These are phyloP conservation scores for Cyberlindnera mrakii DNA, from an alignment of 805 yeast species.

Conservation along the genomic window DNA sequence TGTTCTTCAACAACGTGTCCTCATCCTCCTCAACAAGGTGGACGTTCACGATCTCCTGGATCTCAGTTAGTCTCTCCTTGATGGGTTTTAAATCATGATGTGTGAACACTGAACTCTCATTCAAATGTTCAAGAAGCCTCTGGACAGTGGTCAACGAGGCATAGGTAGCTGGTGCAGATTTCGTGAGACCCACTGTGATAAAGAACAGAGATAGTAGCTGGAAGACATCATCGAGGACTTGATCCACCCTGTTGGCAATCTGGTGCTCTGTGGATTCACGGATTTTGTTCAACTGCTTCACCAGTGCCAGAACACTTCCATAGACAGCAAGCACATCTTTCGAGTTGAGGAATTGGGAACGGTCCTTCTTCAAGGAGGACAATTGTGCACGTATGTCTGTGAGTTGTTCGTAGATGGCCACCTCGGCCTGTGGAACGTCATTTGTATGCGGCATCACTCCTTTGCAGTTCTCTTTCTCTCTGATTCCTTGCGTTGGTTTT, in stretches of 20 bases:
- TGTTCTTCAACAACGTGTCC: slow-evolving; percentile 53
- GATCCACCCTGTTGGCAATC: slow-evolving; percentile 49
- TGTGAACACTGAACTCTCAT: slow-evolving; percentile 77
- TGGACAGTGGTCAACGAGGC: slow-evolving; percentile 84
- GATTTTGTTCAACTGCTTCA: slow-evolving; percentile 46
- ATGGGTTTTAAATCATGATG: slow-evolving; percentile 80
- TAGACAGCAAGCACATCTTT: slow-evolving; percentile 60
- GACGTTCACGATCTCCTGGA: slow-evolving; percentile 48
- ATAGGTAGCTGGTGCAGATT: slow-evolving; percentile 90
- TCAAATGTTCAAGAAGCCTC: slow-evolving; percentile 74
- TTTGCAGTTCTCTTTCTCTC: too few relatives aligned
- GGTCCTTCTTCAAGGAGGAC: slow-evolving; percentile 52
- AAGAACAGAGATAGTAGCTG: slow-evolving; percentile 82
- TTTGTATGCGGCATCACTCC: slow-evolving; percentile 24
- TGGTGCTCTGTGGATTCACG: slow-evolving; percentile 24
- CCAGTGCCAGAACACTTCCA: slow-evolving; percentile 46
- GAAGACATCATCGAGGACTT: slow-evolving; percentile 80
- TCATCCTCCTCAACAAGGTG: slow-evolving; percentile 40
- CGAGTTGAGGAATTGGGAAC: slow-evolving; percentile 59
- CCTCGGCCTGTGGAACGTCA: slow-evolving; percentile 32
- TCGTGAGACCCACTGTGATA: slow-evolving; percentile 85
- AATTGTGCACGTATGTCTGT: slow-evolving; percentile 37
- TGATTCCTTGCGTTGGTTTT: too few relatives aligned
- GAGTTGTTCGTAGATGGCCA: slow-evolving; percentile 33
- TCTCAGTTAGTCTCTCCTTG: slow-evolving; percentile 63